Conservation (phyloP, 257 asterid species). For the Penstemon eatonii region DNA sequence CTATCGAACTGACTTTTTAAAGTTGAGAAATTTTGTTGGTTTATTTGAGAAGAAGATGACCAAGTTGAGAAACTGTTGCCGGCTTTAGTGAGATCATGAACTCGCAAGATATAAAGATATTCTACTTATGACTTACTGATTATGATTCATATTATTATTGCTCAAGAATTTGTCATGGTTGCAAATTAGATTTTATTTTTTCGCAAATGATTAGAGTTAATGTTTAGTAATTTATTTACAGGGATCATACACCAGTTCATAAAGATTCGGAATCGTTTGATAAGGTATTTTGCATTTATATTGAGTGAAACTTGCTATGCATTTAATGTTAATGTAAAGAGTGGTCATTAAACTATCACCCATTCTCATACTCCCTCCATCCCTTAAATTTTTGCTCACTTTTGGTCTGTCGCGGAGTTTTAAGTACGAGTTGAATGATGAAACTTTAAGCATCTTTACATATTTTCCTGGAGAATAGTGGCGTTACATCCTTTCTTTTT, state of each 20-base stretch:
- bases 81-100: slow-evolving; percentile 15
- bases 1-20: background rate
- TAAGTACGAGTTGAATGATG: too few relatives aligned
- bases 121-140: slow-evolving; percentile 17
- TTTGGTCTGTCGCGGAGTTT: too few relatives aligned
- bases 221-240: slow-evolving; percentile 40
- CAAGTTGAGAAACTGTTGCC: slow-evolving; percentile 19
- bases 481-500: too few relatives aligned
- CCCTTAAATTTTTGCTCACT: too few relatives aligned
- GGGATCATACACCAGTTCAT: slow-evolving; percentile 50
- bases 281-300: slow-evolving; percentile 57
- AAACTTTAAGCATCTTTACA: too few relatives aligned
- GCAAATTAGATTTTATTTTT: slow-evolving; percentile 12
- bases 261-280: slow-evolving; percentile 78
- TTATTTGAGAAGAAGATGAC: slow-evolving; percentile 21
- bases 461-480: too few relatives aligned
- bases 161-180: slow-evolving; percentile 17
- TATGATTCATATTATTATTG: slow-evolving; percentile 17
- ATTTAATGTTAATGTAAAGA: slow-evolving; percentile 12
- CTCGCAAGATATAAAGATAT: slow-evolving; percentile 4
- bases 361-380: too few relatives aligned
- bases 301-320: slow-evolving; percentile 20
- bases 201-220: slow-evolving; percentile 26
- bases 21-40: slow-evolving; percentile 4
- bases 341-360: slow-evolving; percentile 5